Evolutionary conservation across 2,329 filamentous ascomycete genomes (phyloP), one percentile per base, ranked within the genome.

Genomic region (Fusarium chlamydosporum): DNA sequence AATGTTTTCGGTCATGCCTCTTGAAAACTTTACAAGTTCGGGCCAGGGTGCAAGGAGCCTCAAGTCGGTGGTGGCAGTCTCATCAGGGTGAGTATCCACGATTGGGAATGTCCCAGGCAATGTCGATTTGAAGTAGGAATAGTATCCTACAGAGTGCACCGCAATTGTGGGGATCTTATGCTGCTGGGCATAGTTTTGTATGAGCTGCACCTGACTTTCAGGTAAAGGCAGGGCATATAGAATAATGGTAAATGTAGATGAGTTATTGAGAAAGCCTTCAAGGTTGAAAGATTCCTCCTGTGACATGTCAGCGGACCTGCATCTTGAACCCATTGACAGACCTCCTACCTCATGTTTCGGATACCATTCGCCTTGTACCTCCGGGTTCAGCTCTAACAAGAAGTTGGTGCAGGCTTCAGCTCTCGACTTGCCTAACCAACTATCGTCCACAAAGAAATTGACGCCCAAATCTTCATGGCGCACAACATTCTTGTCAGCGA

Each of bases 361-460:
- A 65, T 83, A 85, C 85, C 88, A 95, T 74, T 90, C 85, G 8
- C 94, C 95, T 61, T 92, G 81, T 2, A 97, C 96, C 75, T 98
- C 96, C 4, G 94, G 94, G 76, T 99, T 99, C 64, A 99, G 84
- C 79, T 99, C 96, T 65, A 89, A 84, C 42, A 99, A 84, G 56
- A 95, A 84, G 65, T 90, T 89, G 60, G 91, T 90, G 56, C 91
- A 92, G 76, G 92, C 90, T 77, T 93, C 87, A 3, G 95, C 93
- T 71, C 96, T 89, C 27, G 89, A 89, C 74, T 89, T 90, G 54
- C 94, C 94, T 37, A 97, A 78, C 68, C 89, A 91, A 48, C 85
- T 83, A 72, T 96, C 89, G 65, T 97, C 93, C 1, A 99, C 84
- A 75, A 99, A 99, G 85, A 99, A 99, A 81, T 99, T 99, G 67